Evolutionary conservation across 1,284 basidiomycete genomes (phyloP).

Genomic region (Sporisorium exsertum): DNA sequence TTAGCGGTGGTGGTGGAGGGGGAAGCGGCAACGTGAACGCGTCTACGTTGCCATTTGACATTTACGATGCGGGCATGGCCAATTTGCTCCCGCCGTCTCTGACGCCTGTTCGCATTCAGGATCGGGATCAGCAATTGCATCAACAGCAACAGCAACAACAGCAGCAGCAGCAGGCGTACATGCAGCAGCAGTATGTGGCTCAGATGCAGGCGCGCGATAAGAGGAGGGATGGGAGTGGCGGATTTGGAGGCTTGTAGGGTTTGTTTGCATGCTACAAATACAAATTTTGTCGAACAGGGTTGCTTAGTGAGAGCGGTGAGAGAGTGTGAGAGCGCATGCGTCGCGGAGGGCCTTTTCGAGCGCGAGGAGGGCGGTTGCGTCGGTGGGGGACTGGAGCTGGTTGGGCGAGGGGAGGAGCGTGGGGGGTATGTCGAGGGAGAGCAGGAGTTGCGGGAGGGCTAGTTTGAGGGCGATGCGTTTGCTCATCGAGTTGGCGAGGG

Average conservation of each 20-base stretch:
- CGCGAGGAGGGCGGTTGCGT: slow-evolving; percentile 37
- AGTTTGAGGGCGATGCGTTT: slow-evolving; percentile 31
- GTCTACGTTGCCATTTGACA: slow-evolving; percentile 53
- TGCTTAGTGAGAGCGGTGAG: not conserved
- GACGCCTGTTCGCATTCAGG: slow-evolving; percentile 47
- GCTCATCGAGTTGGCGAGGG: slow-evolving; percentile 23
- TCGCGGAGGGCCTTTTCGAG: slow-evolving; percentile 50
- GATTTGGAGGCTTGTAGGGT: slow-evolving; percentile 21
- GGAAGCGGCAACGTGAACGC: slow-evolving; percentile 1
- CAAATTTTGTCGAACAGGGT: not conserved
- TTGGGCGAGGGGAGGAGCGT: slow-evolving; percentile 10
- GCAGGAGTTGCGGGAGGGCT: slow-evolving; percentile 44
- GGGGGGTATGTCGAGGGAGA: slow-evolving; percentile 48
- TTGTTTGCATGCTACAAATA: not conserved
- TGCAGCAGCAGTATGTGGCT: slow-evolving; percentile 29
- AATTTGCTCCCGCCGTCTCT: slow-evolving; percentile 44
- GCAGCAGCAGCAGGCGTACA: slow-evolving; percentile 29
- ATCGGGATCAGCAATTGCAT: slow-evolving; percentile 24
- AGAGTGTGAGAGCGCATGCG: slow-evolving; percentile 20
- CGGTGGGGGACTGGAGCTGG: slow-evolving; percentile 21
- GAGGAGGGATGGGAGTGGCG: slow-evolving; percentile 20
- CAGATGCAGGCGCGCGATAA: slow-evolving; percentile 21
- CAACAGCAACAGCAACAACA: slow-evolving; percentile 27
- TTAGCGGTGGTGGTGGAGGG: slow-evolving; percentile 13
- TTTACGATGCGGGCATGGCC: slow-evolving; percentile 58